Base-by-base conservation (phyloP, 2,329 filamentous ascomycete species). In the Exophiala spinifera region DNA sequence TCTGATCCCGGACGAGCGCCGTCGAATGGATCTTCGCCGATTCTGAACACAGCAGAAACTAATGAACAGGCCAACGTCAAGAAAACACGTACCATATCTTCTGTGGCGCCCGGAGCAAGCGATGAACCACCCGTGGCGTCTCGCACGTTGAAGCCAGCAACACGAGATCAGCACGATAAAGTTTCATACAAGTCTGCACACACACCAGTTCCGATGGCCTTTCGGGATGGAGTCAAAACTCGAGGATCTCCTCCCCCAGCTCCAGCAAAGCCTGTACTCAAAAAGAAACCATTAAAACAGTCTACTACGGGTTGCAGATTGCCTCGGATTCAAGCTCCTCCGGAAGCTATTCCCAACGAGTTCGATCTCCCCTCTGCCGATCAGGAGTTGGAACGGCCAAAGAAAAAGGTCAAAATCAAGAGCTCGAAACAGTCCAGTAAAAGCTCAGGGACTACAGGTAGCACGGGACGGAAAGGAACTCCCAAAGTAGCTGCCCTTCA, bases 341-440 rank as follows among this genome's bases (percentile, higher is more conserved):
- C 7, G n/a, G 14, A 14, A 14, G 15, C 45, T 13, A 7, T 28
- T 6, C 23, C 39, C n/a, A 48, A 40, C 31, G 43, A 55, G 13
- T 60, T 52, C 39, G 54, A 60, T 28, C 25, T 60, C 5, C 57
- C 57, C 4, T 20, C 23, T 23, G 28, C 11, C n/a, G 40, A 43
- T 25, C 45, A 49, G 8, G 54, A 57, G n/a, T 20, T 19, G 13
- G 5, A 39, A 20, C 39, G 19, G 13, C 42, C 42, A 10, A 34
- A 33, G 19, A 60, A 60, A 46, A 54, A 43, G 17, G 37, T 46
- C 5, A 60, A 57, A 48, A 49, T 42, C 31, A 43, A 51, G n/a
- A 37, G 13, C 14, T 31, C 20, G 1, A 56, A 51, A 25, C 37
- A 44, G 6, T 14, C 31, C 15, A n/a, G 17, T 1, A 56, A 46